Evolutionary conservation across 345 rosid species (phyloP).

Genomic region (Cardamine resedifolia): DNA sequence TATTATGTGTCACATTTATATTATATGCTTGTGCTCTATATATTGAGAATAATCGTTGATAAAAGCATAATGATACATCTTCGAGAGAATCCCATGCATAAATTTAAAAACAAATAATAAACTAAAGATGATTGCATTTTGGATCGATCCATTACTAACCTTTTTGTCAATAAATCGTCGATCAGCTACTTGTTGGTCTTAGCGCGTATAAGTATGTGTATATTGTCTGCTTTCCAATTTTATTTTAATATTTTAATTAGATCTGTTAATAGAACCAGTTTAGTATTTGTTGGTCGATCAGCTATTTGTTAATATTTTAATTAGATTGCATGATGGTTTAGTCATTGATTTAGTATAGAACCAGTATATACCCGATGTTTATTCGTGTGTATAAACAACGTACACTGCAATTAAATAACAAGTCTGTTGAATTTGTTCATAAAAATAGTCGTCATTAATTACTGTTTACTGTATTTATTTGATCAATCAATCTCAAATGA

Average conservation of each 20-base stretch:
- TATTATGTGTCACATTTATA: conserved; percentile 24
- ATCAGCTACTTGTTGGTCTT: neutral
- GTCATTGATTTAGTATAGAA: neutral
- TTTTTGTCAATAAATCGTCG: neutral
- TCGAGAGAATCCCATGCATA: conserved; percentile 40
- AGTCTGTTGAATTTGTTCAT: neutral
- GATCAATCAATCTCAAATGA: no score
- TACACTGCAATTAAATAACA: neutral
- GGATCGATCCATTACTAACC: conserved; percentile 8
- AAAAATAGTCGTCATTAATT: neutral
- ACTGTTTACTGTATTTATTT: no score
- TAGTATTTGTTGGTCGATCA: no score
- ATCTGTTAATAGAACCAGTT: neutral
- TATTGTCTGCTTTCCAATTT: neutral
- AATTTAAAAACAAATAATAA: neutral
- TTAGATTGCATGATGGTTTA: neutral
- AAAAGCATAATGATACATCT: conserved; percentile 27
- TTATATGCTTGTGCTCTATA: conserved; percentile 16
- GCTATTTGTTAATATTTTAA: no score
- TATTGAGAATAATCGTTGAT: neutral
- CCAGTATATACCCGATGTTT: neutral
- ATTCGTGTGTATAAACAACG: neutral
- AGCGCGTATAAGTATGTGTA: neutral
- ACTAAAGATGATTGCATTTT: neutral
- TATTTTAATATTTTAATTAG: neutral